These are phyloP conservation scores for Verticillium zaregamsianum DNA, from an alignment of 2,329 filamentous ascomycete species.

Conservation along the genomic window DNA sequence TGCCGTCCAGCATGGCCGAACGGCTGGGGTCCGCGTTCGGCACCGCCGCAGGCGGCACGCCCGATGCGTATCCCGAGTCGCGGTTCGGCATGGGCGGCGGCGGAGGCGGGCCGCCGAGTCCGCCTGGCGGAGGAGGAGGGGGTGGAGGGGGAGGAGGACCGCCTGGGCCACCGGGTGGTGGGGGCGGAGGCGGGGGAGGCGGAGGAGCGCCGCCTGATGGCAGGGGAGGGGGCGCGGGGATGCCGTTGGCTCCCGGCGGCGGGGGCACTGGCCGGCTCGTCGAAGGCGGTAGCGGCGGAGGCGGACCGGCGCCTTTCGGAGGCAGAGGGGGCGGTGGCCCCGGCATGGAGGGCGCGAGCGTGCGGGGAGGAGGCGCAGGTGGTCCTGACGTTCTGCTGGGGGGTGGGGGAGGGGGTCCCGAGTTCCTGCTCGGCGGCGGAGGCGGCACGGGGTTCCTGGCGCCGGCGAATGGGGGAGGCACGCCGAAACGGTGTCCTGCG, in stretches of 20 bases:
- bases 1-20: conserved; percentile 64
- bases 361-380: conserved; percentile 22
- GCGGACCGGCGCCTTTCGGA: conserved; percentile 35
- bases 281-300: conserved; percentile 48
- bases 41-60: conserved; percentile 39
- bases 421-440: conserved; percentile 67
- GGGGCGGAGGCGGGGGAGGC: conserved; percentile 28
- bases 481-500: conserved; percentile 57
- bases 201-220: conserved; percentile 30
- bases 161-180: conserved; percentile 33
- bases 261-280: conserved; percentile 48
- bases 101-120: conserved; percentile 38
- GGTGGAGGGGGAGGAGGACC: conserved; percentile 27
- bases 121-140: conserved; percentile 29
- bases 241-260: conserved; percentile 39
- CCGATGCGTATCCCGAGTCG: conserved; percentile 54
- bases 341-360: conserved; percentile 14
- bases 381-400: conserved; percentile 30
- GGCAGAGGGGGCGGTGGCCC: conserved; percentile 37
- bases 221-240: conserved; percentile 32
- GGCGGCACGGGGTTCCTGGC: conserved; percentile 61
- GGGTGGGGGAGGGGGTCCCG: conserved; percentile 69
- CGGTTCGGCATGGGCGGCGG: conserved; percentile 53
- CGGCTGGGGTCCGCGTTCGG: conserved; percentile 38
- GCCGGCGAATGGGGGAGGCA: conserved; percentile 75